phyloP scores from a whole-genome alignment of 2,329 filamentous ascomycete genomes.

The Xylariaceae sp. region DNA sequence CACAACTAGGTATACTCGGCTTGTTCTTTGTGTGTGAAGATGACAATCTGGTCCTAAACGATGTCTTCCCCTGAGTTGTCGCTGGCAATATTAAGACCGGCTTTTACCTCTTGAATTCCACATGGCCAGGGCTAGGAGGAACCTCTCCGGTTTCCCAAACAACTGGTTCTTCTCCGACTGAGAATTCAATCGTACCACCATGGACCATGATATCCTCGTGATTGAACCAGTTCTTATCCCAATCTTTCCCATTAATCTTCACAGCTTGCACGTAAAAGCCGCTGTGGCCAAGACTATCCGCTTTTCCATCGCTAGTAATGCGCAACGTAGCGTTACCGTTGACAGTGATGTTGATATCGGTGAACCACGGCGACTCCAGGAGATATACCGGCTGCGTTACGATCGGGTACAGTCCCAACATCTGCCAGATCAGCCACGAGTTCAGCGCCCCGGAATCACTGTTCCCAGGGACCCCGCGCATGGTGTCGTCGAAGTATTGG shows the following conservation, averaged over 20 bases:
- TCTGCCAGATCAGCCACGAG: slow-evolving; percentile 62
- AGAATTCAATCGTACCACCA: slow-evolving; percentile 53
- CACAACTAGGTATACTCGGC: no score
- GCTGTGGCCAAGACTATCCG: slow-evolving; percentile 46
- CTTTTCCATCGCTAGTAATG: slow-evolving; percentile 46
- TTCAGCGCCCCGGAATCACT: slow-evolving; percentile 66
- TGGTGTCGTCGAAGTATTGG: slow-evolving; percentile 53
- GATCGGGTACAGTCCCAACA: slow-evolving; percentile 62
- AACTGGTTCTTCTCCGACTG: slow-evolving; percentile 47
- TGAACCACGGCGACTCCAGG: slow-evolving; percentile 57
- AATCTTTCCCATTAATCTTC: slow-evolving; percentile 57
- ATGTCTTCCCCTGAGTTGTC: no score
- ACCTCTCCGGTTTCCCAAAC: slow-evolving; percentile 57
- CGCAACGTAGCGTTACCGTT: slow-evolving; percentile 50
- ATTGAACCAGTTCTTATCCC: slow-evolving; percentile 62
- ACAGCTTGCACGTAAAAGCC: slow-evolving; percentile 60
- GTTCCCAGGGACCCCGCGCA: slow-evolving; percentile 62
- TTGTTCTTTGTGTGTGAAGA: no score
- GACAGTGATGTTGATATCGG: slow-evolving; percentile 55
- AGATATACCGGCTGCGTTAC: slow-evolving; percentile 64
- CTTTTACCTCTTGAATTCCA: slow-evolving; percentile 8
- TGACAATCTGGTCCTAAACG: no score
- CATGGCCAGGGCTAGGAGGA: slow-evolving; percentile 51
- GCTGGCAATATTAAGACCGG: not conserved
- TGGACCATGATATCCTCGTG: slow-evolving; percentile 54